Percentiles rank a stretch among this genome's conserved stretches.
Conservation (phyloP, 1,284 basidiomycete species). For the Cryptococcus jaspeensis region DNA sequence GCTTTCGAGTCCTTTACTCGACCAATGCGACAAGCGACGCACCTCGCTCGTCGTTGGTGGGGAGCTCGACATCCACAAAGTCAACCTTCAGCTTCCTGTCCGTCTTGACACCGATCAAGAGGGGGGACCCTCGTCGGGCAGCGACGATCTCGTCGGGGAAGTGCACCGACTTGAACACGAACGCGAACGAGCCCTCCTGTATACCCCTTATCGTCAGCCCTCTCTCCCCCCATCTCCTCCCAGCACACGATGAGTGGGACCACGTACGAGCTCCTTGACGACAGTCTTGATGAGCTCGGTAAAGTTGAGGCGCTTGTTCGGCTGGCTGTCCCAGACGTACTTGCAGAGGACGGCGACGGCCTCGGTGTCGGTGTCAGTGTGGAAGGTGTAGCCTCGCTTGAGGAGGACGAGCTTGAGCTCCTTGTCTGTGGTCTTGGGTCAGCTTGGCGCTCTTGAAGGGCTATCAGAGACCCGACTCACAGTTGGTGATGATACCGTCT, state of each 20-base stretch:
- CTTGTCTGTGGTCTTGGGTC: constrained; percentile 44
- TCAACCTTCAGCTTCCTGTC: constrained; percentile 99
- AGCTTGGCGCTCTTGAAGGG: neutral
- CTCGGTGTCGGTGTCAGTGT: constrained; percentile 97
- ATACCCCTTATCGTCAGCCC: too few relatives aligned
- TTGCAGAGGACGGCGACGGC: constrained; percentile 94
- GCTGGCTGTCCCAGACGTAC: constrained; percentile 94
- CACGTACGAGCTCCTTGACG: constrained; percentile 78
- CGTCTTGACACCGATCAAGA: constrained; percentile 98
- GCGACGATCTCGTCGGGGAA: constrained; percentile 96
- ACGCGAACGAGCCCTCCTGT: constrained; percentile 96
- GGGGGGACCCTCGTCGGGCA: constrained; percentile 93
- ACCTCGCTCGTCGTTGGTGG: constrained; percentile 63
- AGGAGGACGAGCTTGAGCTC: constrained; percentile 91
- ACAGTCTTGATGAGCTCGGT: constrained; percentile 92
- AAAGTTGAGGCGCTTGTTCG: constrained; percentile 84
- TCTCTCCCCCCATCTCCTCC: neutral
- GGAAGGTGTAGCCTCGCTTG: constrained; percentile 93
- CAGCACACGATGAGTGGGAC: neutral
- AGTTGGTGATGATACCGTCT: constrained; percentile 97
- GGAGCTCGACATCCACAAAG: constrained; percentile 97
- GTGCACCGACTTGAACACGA: constrained; percentile 97
- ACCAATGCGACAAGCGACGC: constrained; percentile 11
- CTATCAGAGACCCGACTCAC: constrained; percentile 40
- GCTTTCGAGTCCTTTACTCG: neutral